Evolutionary conservation across 2,329 filamentous ascomycete species (phyloP).

Genomic region (Teratosphaeria zuluensis): DNA sequence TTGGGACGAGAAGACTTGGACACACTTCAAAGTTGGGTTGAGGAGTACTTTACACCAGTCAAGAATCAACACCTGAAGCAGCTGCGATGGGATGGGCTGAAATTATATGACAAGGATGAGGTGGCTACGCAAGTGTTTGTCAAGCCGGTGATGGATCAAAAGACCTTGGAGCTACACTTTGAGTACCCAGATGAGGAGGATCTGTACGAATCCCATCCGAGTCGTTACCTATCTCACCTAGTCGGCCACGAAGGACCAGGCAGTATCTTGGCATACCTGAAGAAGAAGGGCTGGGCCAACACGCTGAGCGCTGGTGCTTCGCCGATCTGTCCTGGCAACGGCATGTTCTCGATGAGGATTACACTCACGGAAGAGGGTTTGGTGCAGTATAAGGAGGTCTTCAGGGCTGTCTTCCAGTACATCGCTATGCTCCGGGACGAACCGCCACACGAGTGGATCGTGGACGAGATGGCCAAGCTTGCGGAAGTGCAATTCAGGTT

Average conservation of each 20-base stretch:
- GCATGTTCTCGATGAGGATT: conserved; percentile 70
- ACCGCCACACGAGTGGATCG: conserved; percentile 83
- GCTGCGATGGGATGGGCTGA: conserved; percentile 56
- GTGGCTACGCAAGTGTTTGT: conserved; percentile 67
- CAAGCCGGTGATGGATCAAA: conserved; percentile 83
- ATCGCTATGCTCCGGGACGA: conserved; percentile 73
- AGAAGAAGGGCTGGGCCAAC: conserved; percentile 83
- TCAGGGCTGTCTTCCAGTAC: conserved; percentile 83
- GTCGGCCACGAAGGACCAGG: conserved; percentile 90
- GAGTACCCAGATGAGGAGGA: conserved; percentile 76
- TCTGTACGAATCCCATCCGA: conserved; percentile 70
- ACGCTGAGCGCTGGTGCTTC: conserved; percentile 68
- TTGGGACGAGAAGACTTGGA: conserved; percentile 74
- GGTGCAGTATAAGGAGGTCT: conserved; percentile 70
- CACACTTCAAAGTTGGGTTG: conserved; percentile 72
- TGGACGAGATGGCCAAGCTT: conserved; percentile 81
- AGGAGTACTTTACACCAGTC: conserved; percentile 71
- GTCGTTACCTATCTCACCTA: conserved; percentile 76
- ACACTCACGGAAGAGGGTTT: conserved; percentile 77
- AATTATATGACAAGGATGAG: conserved; percentile 51
- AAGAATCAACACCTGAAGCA: conserved; percentile 69
- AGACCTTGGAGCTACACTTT: conserved; percentile 71
- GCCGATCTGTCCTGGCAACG: conserved; percentile 67
- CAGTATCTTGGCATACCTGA: conserved; percentile 82
- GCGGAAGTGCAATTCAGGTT: conserved; percentile 93